phyloP scores from a whole-genome alignment of 106 monocot genomes.

The Allium cepa region DNA sequence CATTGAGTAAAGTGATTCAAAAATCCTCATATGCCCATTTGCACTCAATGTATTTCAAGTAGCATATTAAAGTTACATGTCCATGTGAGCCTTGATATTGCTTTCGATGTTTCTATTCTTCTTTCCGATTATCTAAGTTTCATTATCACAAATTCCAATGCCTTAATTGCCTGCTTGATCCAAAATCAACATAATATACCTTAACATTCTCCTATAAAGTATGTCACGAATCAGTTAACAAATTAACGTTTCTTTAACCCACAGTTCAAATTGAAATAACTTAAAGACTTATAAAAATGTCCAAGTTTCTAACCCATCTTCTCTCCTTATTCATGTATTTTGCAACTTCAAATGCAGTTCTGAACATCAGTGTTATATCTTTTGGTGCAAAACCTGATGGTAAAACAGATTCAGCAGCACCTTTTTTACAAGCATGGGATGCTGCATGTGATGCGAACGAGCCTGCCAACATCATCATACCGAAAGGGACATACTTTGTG shows the following conservation, averaged over 20 bases:
- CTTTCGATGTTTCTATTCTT: neutral
- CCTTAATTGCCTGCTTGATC: neutral
- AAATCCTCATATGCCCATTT: too few species aligned
- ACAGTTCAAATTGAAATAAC: neutral
- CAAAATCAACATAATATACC: neutral
- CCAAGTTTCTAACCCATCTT: neutral
- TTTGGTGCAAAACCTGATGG: slow-evolving; percentile 41
- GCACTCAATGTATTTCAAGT: too few species aligned
- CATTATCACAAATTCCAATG: neutral
- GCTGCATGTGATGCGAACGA: slow-evolving; percentile 17
- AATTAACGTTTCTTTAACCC: neutral
- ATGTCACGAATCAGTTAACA: neutral
- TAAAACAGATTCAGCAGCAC: slow-evolving; percentile 17
- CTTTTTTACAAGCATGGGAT: slow-evolving; percentile 39
- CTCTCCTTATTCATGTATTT: neutral
- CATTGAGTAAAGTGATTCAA: too few species aligned
- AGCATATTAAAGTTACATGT: neutral
- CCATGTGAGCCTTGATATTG: slow-evolving; percentile 5
- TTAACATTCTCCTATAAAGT: neutral
- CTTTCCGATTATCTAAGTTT: neutral
- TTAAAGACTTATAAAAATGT: neutral
- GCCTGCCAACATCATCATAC: slow-evolving; percentile 28
- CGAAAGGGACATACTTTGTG: slow-evolving; percentile 30
- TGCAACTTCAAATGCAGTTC: neutral
- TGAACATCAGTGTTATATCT: slow-evolving; percentile 10